Evolutionary conservation across 495 filamentous ascomycete species (phyloP), one percentile per base, ranked within the genome.

Genomic region (Penicillium parvum): DNA sequence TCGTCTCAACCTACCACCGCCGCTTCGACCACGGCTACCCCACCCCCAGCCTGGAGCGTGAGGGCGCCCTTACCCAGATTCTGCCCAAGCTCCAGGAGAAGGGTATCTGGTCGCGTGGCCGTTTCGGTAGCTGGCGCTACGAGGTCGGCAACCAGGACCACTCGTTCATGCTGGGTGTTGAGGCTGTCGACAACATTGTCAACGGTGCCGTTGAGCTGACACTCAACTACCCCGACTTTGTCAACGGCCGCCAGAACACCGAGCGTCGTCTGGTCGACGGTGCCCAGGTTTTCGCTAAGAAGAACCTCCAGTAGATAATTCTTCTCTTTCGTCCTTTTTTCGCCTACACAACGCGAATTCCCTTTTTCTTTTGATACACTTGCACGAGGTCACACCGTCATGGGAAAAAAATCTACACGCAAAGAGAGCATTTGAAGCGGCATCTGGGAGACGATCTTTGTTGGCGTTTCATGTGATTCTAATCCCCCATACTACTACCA

Each of bases 21-120:
- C 82, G 85, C 72, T 99, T 97, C 73, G 90, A 99, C 67, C 94
- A 97, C 75, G 92, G 92, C 53, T 99, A 99, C 78, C 92, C 92
- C 47, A 99, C 91, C 18, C 92, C 92, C 10, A 75, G 84, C 27
- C 80, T 99, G 32, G 92, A 97, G 79, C 85, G 92, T 71, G 94
- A 99, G 61, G 90, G 86, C 55, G 90, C 90, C 27, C 79, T 99
- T 47, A 94, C 84, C 70, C 66, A 95, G 69, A 80, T 99, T 34
- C 86, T 97, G 21, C 92, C 92, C 60, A 86, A 84, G 69, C 82
- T 99, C 30, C 85, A 95, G 72, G 83, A 76, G 45, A 82, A 84
- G 73, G 90, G 82, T 67, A 99, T 99, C 71, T 86, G 81, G 77
- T 95, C 90, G 15, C 88, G 92, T 66, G 92, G 92, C 56, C 89